These are phyloP conservation scores for Cladorrhinum samala DNA, from an alignment of 495 filamentous ascomycete species.

Conservation along the genomic window DNA sequence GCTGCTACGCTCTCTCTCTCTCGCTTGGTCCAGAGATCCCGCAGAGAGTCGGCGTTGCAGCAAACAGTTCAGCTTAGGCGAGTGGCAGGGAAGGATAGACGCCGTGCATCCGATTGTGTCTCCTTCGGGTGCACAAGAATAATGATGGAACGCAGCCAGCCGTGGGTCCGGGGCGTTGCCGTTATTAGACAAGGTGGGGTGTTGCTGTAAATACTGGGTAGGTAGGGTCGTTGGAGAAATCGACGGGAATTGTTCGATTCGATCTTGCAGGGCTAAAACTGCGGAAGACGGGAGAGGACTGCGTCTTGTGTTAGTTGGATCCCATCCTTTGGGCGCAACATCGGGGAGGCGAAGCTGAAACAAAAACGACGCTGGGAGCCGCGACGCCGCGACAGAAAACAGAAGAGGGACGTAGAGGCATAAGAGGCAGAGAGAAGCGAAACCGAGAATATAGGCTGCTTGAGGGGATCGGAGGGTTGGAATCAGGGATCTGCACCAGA, in stretches of 20 bases:
- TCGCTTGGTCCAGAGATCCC: no score
- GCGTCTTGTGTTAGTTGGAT: constrained; percentile 14
- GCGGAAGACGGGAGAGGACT: background rate
- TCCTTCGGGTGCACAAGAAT: constrained; percentile 3
- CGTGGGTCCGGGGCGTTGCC: background rate
- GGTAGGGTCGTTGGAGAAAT: no score
- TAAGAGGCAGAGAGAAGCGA: constrained; percentile 5
- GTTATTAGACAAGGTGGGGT: background rate
- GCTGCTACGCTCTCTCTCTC: background rate
- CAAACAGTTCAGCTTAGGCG: constrained; percentile 3
- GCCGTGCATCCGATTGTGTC: constrained; percentile 10
- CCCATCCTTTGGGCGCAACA: background rate
- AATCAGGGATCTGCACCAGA: background rate
- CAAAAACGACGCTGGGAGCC: constrained; percentile 11
- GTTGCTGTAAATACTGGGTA: background rate
- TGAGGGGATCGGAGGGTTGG: background rate
- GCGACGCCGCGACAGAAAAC: no score
- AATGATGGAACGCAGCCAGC: constrained; percentile 1
- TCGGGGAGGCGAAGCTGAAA: constrained; percentile 15
- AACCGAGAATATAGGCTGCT: background rate
- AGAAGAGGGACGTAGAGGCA: no score
- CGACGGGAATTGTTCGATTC: background rate
- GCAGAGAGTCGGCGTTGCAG: no score
- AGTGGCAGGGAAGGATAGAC: constrained; percentile 2
- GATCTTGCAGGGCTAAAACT: constrained; percentile 7